Evolutionary conservation across 805 yeast species (phyloP), one percentile per base, ranked within the genome.

Genomic region (Cyberlindnera suaveolens): DNA sequence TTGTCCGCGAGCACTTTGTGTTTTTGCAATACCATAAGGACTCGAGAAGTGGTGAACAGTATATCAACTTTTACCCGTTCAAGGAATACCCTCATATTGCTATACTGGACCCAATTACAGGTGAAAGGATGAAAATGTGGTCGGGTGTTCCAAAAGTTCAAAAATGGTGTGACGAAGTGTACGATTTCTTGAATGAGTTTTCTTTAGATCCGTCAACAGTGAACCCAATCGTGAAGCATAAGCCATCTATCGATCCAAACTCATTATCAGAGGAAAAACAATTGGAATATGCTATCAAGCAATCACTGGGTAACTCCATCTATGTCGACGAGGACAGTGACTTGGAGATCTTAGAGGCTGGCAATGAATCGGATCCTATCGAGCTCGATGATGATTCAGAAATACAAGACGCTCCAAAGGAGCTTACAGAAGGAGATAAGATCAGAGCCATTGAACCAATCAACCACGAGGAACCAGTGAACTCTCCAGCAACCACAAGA

Each of bases 81-180:
- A 64, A 70, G 2, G 75, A 73, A 19, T 83, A 67, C 59, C 99
- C 99, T 1, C 97, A 93, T 60, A 80, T 93, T 34, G 85, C 96
- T 1, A 85, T 93, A 33, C 61, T 93, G 39, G 99, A 93, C 57
- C 97, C 99, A 2, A 78, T 90, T 60, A 93, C 99, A 0, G 98
- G 98, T 18, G 99, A 93, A 63, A 72, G 95, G 46, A 75, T 88
- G 43, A 74, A 75, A 51, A 71, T 71, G 41, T 93, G 97, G 96
- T 66, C 71, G n/a, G 77, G 75, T 1, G 81, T 78, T 1, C 95
- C 95, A 0, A 65, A 66, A 16, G 68, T 74, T 1, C 71, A 72
- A 4, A 68, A 64, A 16, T 90, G 90, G 78, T 61, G 82, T 8
- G 72, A 74, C 33, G 87, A 85, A 40, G 77, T 86, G 4, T 74